A percentile compares a stretch with the other conserved stretches of the same genome.
Evolutionary conservation across 2,329 filamentous ascomycete species (phyloP).

Genomic region (Chaetomiaceae sp.): DNA sequence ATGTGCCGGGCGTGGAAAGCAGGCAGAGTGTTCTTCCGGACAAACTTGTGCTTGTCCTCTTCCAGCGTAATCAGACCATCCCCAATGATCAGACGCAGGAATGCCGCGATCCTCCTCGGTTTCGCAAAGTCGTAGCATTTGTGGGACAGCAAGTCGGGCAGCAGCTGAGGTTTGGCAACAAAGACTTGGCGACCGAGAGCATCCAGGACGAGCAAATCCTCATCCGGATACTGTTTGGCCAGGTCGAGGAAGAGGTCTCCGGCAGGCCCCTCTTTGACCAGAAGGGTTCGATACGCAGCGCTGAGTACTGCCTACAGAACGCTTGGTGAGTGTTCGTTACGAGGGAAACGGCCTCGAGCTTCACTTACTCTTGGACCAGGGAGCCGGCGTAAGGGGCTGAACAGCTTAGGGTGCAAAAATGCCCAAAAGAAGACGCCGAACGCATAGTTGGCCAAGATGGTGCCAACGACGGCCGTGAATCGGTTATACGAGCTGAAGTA

Average conservation of each 20-base stretch:
- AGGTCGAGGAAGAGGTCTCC: constrained; percentile 9
- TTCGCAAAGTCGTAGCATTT: constrained; percentile 11
- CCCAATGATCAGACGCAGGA: constrained; percentile 50
- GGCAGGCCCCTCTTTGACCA: constrained; percentile 3
- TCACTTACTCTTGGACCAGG: constrained; percentile 2
- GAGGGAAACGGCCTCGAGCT: no score
- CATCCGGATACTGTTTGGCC: neutral
- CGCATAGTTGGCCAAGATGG: constrained; percentile 6
- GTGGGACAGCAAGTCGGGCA: constrained; percentile 5
- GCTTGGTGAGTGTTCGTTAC: neutral
- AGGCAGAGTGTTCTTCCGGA: constrained; percentile 62
- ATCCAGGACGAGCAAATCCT: constrained; percentile 2
- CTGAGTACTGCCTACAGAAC: neutral
- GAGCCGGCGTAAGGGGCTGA: constrained; percentile 6
- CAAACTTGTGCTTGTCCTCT: constrained; percentile 65
- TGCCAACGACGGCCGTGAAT: neutral
- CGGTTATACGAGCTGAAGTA: neutral
- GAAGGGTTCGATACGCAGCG: neutral
- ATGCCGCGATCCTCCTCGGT: constrained; percentile 21
- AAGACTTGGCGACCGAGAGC: neutral
- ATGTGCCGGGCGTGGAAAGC: constrained; percentile 65
- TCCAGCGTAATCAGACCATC: constrained; percentile 60
- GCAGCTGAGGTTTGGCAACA: constrained; percentile 7
- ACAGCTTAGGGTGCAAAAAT: constrained; percentile 3
- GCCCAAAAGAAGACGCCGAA: constrained; percentile 9